A percentile compares a stretch with the other conserved stretches of the same genome.
Conservation (phyloP, 1,284 basidiomycete genomes). For the Termitomyces sp. region DNA sequence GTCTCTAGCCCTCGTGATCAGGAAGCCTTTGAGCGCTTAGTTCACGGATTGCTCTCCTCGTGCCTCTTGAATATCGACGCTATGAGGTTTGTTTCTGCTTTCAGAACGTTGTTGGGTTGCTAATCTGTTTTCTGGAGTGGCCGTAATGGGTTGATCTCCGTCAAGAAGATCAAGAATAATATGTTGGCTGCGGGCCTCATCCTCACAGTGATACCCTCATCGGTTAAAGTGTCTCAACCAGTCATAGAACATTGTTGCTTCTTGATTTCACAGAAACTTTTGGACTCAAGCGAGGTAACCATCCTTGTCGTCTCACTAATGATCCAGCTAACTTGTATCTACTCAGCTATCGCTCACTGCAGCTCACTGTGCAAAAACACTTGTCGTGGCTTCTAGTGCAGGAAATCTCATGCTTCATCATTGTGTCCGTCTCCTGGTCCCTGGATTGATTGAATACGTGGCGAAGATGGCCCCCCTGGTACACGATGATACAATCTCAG, state of each 20-base stretch:
- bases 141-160: conserved; percentile 71
- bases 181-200: conserved; percentile 83
- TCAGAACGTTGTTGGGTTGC: conserved; percentile 2
- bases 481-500: conserved; percentile 50
- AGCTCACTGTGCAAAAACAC: conserved; percentile 82
- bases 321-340: conserved; percentile 16
- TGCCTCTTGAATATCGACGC: conserved; percentile 87
- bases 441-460: conserved; percentile 76
- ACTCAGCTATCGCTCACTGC: conserved; percentile 71
- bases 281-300: conserved; percentile 64
- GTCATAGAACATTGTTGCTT: conserved; percentile 85
- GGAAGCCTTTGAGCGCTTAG: conserved; percentile 52
- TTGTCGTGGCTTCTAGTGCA: conserved; percentile 62
- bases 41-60: conserved; percentile 84
- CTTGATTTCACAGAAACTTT: conserved; percentile 74
- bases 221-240: conserved; percentile 65
- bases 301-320: background rate
- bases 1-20: conserved; percentile 27
- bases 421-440: conserved; percentile 70
- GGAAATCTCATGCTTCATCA: conserved; percentile 67
- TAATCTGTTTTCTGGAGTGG: conserved; percentile 43
- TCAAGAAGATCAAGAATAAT: conserved; percentile 88
- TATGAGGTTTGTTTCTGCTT: conserved; percentile 64
- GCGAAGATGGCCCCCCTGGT: conserved; percentile 60
- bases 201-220: conserved; percentile 73